Conservation (phyloP, 2,329 filamentous ascomycete genomes). For the Monilinia laxa region DNA sequence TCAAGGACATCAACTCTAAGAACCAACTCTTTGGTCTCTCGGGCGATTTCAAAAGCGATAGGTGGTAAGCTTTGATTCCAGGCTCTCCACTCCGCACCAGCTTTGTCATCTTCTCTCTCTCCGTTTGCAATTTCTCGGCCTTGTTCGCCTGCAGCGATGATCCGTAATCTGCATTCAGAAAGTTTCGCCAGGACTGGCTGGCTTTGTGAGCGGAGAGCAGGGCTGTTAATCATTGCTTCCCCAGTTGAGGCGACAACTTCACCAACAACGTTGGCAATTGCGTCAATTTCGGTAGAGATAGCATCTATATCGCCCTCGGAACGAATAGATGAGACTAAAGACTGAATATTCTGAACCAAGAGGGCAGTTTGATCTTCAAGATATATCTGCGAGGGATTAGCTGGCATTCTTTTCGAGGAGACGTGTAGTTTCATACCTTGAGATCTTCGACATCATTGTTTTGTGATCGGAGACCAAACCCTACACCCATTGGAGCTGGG, state of each 20-base stretch:
- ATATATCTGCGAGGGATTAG: conserved; percentile 57
- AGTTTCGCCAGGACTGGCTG: conserved; percentile 56
- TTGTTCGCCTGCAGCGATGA: conserved; percentile 62
- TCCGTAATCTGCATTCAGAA: conserved; percentile 60
- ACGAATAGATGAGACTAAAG: conserved; percentile 72
- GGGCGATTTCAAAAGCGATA: conserved; percentile 82
- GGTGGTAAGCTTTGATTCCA: conserved; percentile 74
- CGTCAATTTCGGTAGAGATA: conserved; percentile 67
- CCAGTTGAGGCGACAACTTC: conserved; percentile 68
- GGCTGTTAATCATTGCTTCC: conserved; percentile 52
- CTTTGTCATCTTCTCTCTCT: conserved; percentile 51
- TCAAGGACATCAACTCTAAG: conserved; percentile 46
- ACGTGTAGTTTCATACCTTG: conserved; percentile 48
- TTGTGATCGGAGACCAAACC: conserved; percentile 44
- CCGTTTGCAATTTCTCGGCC: conserved; percentile 59
- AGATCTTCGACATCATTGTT: conserved; percentile 58
- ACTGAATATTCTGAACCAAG: conserved; percentile 77
- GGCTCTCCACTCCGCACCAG: conserved; percentile 56
- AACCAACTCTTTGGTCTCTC: conserved; percentile 75
- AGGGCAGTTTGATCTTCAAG: conserved; percentile 79
- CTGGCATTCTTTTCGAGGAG: neutral
- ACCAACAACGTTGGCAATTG: conserved; percentile 69
- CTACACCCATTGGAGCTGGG: conserved; percentile 40
- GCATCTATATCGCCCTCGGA: conserved; percentile 61
- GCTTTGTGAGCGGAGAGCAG: conserved; percentile 51